Conservation (phyloP, 2,329 filamentous ascomycete genomes). For the Lachnellula occidentalis region DNA sequence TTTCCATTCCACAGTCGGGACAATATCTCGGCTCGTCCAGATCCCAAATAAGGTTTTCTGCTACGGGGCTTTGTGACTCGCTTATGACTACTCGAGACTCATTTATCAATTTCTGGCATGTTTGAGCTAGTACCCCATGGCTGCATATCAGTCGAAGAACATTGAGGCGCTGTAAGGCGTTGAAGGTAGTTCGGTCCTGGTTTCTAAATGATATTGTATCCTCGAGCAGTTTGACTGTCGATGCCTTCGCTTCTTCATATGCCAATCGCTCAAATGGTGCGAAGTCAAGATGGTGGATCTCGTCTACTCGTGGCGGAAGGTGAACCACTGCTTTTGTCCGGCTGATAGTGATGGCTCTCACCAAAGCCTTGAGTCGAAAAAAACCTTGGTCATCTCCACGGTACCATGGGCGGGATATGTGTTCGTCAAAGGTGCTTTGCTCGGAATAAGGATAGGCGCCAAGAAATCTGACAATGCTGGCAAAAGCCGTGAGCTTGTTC, state of each 20-base stretch:
- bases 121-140: too few relatives aligned
- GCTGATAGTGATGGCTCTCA: not conserved
- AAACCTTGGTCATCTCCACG: not conserved
- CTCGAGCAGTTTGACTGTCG: not conserved
- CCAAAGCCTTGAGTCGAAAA: constrained; percentile 5
- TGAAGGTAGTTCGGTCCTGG: not conserved
- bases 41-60: too few relatives aligned
- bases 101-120: too few relatives aligned
- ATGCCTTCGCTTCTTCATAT: constrained; percentile 4
- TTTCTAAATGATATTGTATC: not conserved
- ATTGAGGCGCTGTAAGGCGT: not conserved
- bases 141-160: not conserved
- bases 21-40: too few relatives aligned
- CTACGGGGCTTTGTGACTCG: too few relatives aligned
- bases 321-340: constrained; percentile 5
- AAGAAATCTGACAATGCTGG: constrained; percentile 28
- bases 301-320: constrained; percentile 2
- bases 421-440: constrained; percentile 10
- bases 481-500: constrained; percentile 29
- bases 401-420: constrained; percentile 30
- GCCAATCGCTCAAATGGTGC: constrained; percentile 1
- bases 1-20: constrained; percentile 1
- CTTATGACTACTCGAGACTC: too few relatives aligned
- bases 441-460: constrained; percentile 13
- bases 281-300: constrained; percentile 5